Percentiles rank a stretch among this genome's conserved stretches.
Evolutionary conservation across 1,284 basidiomycete species (phyloP).

Genomic region (Leccinum fuscescens): DNA sequence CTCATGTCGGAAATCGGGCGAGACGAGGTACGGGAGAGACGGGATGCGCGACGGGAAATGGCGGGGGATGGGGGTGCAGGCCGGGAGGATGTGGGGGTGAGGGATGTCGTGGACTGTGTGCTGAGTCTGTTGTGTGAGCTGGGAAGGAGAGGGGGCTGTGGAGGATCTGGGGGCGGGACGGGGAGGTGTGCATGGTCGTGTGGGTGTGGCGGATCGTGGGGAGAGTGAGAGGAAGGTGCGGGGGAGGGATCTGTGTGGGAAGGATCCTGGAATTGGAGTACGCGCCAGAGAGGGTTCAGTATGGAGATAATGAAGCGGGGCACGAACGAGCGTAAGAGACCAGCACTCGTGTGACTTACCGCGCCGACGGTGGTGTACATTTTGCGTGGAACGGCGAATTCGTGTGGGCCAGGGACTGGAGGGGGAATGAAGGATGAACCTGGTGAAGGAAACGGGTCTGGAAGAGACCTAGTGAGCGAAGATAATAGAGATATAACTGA

Average conservation of each 20-base stretch:
- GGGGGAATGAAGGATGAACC: slow-evolving; percentile 66
- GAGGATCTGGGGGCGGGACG: slow-evolving; percentile 7
- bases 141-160: slow-evolving; percentile 6
- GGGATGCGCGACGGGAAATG: slow-evolving; percentile 54
- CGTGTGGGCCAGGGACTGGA: slow-evolving; percentile 59
- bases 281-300: slow-evolving; percentile 30
- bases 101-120: slow-evolving; percentile 25
- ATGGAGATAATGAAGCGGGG: slow-evolving; percentile 28
- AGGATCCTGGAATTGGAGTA: slow-evolving; percentile 26
- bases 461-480: slow-evolving; percentile 4
- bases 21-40: slow-evolving; percentile 32
- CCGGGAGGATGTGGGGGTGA: slow-evolving; percentile 47
- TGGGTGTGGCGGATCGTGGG: slow-evolving; percentile 2
- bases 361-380: slow-evolving; percentile 27
- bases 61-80: slow-evolving; percentile 67
- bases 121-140: slow-evolving; percentile 16
- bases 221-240: background rate
- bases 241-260: background rate
- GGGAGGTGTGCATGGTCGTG: slow-evolving; percentile 4
- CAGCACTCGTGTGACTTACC: slow-evolving; percentile 29
- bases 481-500: no score
- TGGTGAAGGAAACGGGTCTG: slow-evolving; percentile 62
- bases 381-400: slow-evolving; percentile 51
- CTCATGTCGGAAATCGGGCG: slow-evolving; percentile 21
- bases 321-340: slow-evolving; percentile 25